Evolutionary conservation across 2,329 filamentous ascomycete genomes (phyloP).

Genomic region (Sclerotinia subarctica): DNA sequence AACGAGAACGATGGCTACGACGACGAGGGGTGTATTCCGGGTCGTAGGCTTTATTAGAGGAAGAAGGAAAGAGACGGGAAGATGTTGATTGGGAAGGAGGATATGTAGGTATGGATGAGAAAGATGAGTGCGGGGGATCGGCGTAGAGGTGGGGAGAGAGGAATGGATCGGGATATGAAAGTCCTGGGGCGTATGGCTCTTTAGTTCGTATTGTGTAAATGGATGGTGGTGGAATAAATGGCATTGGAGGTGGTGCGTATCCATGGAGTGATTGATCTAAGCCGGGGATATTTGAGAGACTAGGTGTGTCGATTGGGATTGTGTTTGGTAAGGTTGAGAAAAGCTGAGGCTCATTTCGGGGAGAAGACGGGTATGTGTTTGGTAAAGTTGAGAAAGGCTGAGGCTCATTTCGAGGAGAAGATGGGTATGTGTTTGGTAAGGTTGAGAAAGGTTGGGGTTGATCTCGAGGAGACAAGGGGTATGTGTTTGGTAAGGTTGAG

Average conservation of each 20-base stretch:
- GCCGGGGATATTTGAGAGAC: background rate
- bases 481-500: background rate
- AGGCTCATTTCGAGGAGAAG: background rate
- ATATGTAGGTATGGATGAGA: background rate
- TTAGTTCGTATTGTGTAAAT: slow-evolving; percentile 16
- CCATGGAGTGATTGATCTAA: background rate
- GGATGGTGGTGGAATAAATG: slow-evolving; percentile 19
- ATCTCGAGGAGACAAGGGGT: background rate
- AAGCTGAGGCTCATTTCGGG: background rate
- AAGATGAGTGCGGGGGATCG: slow-evolving; percentile 4
- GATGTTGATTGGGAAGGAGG: background rate
- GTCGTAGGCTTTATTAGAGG: background rate
- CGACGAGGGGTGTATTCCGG: background rate
- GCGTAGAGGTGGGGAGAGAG: slow-evolving; percentile 19
- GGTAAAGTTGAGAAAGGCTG: background rate
- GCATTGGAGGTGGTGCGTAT: background rate
- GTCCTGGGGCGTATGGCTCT: slow-evolving; percentile 15
- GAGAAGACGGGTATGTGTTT: background rate
- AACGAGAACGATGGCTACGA: background rate
- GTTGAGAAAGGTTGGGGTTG: background rate
- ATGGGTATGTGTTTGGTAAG: background rate
- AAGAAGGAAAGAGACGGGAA: background rate
- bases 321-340: background rate
- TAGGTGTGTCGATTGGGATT: background rate
- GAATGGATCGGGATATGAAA: slow-evolving; percentile 16